Conservation (phyloP, 192 early-diverging fungal species). For the Rhizophagus clarus region DNA sequence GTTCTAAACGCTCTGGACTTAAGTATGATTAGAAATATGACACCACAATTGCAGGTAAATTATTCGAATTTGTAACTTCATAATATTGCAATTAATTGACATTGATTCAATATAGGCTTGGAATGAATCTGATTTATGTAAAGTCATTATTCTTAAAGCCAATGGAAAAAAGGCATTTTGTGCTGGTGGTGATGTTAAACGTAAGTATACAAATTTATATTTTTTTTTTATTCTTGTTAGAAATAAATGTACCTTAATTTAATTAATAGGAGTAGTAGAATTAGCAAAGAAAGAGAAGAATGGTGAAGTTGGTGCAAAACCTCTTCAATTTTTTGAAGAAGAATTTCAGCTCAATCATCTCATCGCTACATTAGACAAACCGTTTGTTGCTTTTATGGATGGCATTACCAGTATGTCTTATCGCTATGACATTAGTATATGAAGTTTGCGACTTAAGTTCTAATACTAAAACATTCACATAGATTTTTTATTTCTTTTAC, state of each 20-base stretch:
- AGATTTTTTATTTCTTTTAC: slow-evolving; percentile 3
- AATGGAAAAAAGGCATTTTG: slow-evolving; percentile 82
- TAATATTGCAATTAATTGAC: background rate
- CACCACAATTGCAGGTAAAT: slow-evolving; percentile 68
- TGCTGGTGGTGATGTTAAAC: slow-evolving; percentile 83
- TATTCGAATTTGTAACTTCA: background rate
- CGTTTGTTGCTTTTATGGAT: slow-evolving; percentile 85
- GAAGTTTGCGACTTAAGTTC: background rate
- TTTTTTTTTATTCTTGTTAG: slow-evolving; percentile 13
- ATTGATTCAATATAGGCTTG: slow-evolving; percentile 61
- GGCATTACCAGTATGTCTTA: slow-evolving; percentile 74
- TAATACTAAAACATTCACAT: slow-evolving; percentile 15
- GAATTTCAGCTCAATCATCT: slow-evolving; percentile 94
- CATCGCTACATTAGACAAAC: slow-evolving; percentile 86
- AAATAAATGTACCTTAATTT: background rate
- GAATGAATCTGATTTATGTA: slow-evolving; percentile 84
- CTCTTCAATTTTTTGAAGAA: slow-evolving; percentile 83
- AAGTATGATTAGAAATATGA: slow-evolving; percentile 83
- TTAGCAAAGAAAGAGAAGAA: slow-evolving; percentile 53
- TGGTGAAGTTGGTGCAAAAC: slow-evolving; percentile 39
- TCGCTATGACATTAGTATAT: slow-evolving; percentile 3
- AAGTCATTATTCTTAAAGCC: slow-evolving; percentile 83
- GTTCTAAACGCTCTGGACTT: slow-evolving; percentile 85
- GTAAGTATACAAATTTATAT: slow-evolving; percentile 33
- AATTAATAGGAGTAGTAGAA: background rate